A percentile compares a stretch with the other conserved stretches of the same genome.
Conservation (phyloP, 345 rosid genomes). For the Populus deltoides region DNA sequence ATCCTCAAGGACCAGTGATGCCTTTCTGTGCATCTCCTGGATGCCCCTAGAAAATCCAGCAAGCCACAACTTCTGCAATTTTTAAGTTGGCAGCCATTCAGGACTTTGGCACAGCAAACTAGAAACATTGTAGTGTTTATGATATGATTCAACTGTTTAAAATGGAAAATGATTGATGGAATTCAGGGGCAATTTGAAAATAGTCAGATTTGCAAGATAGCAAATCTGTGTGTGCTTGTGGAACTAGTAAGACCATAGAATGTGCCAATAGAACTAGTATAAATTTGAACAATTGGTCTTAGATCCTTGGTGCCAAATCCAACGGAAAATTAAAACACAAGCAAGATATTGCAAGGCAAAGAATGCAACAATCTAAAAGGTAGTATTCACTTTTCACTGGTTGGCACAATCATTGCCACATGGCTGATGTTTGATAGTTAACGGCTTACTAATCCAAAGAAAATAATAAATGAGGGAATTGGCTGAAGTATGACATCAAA, state of each 20-base stretch:
- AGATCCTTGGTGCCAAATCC: not conserved
- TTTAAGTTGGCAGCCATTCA: conserved; percentile 16
- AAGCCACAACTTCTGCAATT: conserved; percentile 95
- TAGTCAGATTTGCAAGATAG: not conserved
- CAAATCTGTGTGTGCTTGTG: not conserved
- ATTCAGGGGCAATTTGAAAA: not conserved
- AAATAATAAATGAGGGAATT: not conserved
- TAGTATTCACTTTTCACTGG: not conserved
- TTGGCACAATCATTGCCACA: not conserved
- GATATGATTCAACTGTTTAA: not conserved
- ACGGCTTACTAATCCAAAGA: not conserved
- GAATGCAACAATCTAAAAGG: not conserved
- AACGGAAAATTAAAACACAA: not conserved
- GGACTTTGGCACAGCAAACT: not conserved
- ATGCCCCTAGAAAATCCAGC: conserved; percentile 98
- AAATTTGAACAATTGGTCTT: not conserved
- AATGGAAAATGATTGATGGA: not conserved
- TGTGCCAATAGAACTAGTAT: not conserved
- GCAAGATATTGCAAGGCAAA: not conserved
- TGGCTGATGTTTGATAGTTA: not conserved
- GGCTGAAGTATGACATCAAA: not conserved
- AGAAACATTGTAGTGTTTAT: not conserved
- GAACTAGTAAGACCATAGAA: not conserved
- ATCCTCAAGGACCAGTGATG: conserved; percentile 98
- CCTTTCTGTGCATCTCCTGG: conserved; percentile 99